phyloP scores from a whole-genome alignment of 306 rosid genomes.

The Erythrophleum fordii region DNA sequence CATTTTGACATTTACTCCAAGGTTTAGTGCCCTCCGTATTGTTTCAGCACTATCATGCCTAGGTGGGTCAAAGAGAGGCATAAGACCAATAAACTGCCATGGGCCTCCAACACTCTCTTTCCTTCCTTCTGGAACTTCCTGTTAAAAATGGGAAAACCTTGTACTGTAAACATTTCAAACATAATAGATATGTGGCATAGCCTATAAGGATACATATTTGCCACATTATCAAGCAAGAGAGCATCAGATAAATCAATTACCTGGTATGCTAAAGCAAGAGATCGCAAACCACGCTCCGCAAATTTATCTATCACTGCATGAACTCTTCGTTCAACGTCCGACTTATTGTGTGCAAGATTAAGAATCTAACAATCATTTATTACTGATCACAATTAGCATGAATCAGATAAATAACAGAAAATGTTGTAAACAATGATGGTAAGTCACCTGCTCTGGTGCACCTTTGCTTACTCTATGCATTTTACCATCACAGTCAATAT shows the following conservation, averaged over 20 bases:
- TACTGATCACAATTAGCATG: slow-evolving; percentile 31
- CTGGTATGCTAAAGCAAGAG: slow-evolving; percentile 98
- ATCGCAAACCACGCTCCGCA: slow-evolving; percentile 95
- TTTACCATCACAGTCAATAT: slow-evolving; percentile 78
- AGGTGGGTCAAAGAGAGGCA: slow-evolving; percentile 99
- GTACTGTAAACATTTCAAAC: slow-evolving; percentile 20
- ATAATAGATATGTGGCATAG: background rate
- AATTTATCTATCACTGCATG: slow-evolving; percentile 94
- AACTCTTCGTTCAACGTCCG: slow-evolving; percentile 88
- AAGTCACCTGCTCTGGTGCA: slow-evolving; percentile 95
- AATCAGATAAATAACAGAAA: slow-evolving; percentile 7
- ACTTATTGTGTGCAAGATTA: slow-evolving; percentile 88
- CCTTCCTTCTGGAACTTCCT: slow-evolving; percentile 98
- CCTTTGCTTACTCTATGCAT: slow-evolving; percentile 99
- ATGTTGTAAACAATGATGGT: background rate
- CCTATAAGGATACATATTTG: background rate
- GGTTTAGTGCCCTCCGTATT: slow-evolving; percentile 91
- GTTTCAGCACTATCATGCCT: slow-evolving; percentile 99
- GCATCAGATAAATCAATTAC: slow-evolving; percentile 44
- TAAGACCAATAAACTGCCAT: slow-evolving; percentile 94
- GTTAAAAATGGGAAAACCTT: slow-evolving; percentile 39
- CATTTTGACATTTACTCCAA: slow-evolving; percentile 98
- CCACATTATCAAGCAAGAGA: slow-evolving; percentile 22
- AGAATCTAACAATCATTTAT: slow-evolving; percentile 65
- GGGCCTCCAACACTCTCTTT: slow-evolving; percentile 95